Evolutionary conservation across 805 yeast genomes (phyloP), one percentile per base, ranked within the genome.

Genomic region (Wickerhamiella musiphila): DNA sequence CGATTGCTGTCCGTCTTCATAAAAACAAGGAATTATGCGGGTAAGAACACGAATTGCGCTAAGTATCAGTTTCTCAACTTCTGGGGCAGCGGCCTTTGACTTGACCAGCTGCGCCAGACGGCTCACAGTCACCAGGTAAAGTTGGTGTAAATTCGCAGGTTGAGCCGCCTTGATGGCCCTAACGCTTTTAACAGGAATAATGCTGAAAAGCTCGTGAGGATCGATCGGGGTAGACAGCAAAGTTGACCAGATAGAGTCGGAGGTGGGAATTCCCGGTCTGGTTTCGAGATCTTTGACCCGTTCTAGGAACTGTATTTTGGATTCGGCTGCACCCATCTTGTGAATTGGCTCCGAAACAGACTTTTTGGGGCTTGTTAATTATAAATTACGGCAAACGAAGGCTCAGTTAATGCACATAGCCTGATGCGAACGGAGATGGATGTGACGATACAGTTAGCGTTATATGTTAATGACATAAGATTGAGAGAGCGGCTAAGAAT

Each of bases 251-350:
- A 46, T 35, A 1, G 46, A 46, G 37, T 56, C 64, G 21, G 51
- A 52, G 2, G 47, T 40, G 4, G 61, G 43, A 11, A 58, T 46
- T 12, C 49, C 50, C 4, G 41, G 35, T 11, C 36, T 43, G 36
- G 47, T 49, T 36, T 47, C 46, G 18, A 79, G 62, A 39, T 61
- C 58, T 45, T 65, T 63, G 38, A 78, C 66, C 45, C 72, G 79
- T 45, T 65, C 65, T 48, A 68, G 71, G 51, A 70, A 66, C 33
- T 60, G 58, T 23, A 68, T 55, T 46, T 65, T 74, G 16, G 84
- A 78, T 35, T 78, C 86, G n/a, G 74, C 58, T 20, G 74, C 66
- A 26, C 76, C 83, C 93, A 81, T 81, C 10, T 10, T 21, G 18
- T 10, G 18, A 11, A n/a, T n/a, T n/a, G n/a, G n/a, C n/a, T n/a